phyloP scores from a whole-genome alignment of 345 rosid genomes.

The Hibiscus trionum region DNA sequence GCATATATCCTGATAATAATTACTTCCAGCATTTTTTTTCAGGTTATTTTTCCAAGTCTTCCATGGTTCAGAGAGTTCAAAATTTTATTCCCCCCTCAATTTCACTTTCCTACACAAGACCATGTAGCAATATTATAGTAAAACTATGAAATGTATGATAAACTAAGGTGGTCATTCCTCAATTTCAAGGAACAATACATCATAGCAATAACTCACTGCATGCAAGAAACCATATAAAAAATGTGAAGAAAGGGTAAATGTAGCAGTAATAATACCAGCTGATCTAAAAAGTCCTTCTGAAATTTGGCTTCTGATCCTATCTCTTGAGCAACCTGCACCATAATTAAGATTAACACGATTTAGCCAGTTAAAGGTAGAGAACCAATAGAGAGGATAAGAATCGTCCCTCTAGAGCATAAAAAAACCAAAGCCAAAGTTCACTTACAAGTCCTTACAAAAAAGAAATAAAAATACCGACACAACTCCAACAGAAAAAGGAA shows the following conservation, averaged over 20 bases:
- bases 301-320: constrained; percentile 69
- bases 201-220: background rate
- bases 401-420: no score
- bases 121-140: background rate
- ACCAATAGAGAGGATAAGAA: background rate
- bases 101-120: background rate
- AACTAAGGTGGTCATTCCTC: background rate
- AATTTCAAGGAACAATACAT: constrained; percentile 14
- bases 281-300: constrained; percentile 70
- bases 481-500: background rate
- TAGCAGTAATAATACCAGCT: constrained; percentile 40
- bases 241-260: background rate
- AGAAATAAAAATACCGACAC: background rate
- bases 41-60: background rate
- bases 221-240: background rate
- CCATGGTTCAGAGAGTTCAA: background rate
- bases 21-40: background rate
- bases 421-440: background rate
- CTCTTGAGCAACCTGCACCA: constrained; percentile 72
- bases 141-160: background rate
- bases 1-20: background rate
- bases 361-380: background rate
- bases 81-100: background rate
- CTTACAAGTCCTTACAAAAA: background rate
- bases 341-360: background rate